phyloP scores from a whole-genome alignment of 352 stramenopile species.

The Pythium pectinolyticum region DNA sequence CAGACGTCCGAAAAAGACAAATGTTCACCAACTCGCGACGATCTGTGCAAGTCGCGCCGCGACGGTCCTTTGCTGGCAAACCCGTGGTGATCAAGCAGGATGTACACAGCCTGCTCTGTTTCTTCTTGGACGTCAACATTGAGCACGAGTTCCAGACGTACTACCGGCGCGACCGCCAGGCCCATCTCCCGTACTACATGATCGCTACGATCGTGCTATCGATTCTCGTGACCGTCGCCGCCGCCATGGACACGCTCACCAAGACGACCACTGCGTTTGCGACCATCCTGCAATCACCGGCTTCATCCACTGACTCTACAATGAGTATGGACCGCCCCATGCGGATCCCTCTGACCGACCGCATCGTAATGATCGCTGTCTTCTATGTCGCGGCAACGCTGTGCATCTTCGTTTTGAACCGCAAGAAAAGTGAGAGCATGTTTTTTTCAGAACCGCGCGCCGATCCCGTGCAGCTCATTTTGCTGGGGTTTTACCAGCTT shows the following conservation, averaged over 20 bases:
- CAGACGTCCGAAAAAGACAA: no score
- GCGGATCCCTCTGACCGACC: conserved; percentile 4
- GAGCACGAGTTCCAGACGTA: conserved; percentile 68
- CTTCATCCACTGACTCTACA: not conserved
- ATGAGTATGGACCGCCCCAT: not conserved
- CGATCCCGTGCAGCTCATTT: conserved; percentile 44
- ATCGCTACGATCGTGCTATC: conserved; percentile 26
- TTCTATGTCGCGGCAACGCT: conserved; percentile 34
- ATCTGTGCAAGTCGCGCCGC: conserved; percentile 31
- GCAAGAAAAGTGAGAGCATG: conserved; percentile 32
- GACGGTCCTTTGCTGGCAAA: conserved; percentile 29
- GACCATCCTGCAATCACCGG: not conserved
- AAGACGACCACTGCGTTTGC: not conserved
- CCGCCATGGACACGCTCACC: conserved; percentile 8
- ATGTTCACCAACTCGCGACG: conserved; percentile 31
- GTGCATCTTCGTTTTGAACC: conserved; percentile 33
- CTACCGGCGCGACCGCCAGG: conserved; percentile 48
- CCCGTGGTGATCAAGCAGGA: conserved; percentile 44
- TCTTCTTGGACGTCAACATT: conserved; percentile 54
- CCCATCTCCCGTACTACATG: conserved; percentile 37
- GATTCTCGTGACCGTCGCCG: conserved; percentile 3
- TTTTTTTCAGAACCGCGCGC: conserved; percentile 31
- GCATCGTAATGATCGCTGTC: conserved; percentile 10
- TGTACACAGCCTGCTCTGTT: conserved; percentile 41
- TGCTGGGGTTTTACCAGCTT: conserved; percentile 50